A percentile compares a stretch with the other conserved stretches of the same genome.
Evolutionary conservation across 768 basidiomycete species (phyloP).

Genomic region (Lentinula guzmanii): DNA sequence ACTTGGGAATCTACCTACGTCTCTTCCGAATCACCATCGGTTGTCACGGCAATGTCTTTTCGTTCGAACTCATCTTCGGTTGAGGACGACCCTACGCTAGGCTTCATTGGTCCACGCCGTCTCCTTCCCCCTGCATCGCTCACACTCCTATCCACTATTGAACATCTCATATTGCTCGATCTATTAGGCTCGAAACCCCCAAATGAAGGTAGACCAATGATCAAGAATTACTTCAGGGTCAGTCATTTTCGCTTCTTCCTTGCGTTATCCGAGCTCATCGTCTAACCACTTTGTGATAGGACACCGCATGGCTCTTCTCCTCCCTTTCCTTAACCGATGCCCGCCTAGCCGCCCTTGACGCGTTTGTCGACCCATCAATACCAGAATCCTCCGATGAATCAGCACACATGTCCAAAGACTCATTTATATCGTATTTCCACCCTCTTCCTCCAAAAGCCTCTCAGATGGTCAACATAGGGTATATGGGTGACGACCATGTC

Average conservation of each 20-base stretch:
- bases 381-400: not conserved
- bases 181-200: slow-evolving; percentile 65
- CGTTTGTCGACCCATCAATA: slow-evolving; percentile 31
- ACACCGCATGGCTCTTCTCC: slow-evolving; percentile 94
- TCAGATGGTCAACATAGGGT: slow-evolving; percentile 32
- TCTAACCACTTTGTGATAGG: slow-evolving; percentile 11
- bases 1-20: slow-evolving; percentile 75
- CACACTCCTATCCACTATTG: slow-evolving; percentile 72
- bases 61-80: slow-evolving; percentile 17
- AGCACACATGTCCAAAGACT: not conserved
- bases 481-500: slow-evolving; percentile 89
- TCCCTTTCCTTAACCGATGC: slow-evolving; percentile 66
- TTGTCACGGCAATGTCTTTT: not conserved
- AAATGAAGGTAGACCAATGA: slow-evolving; percentile 41
- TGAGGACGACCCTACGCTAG: not conserved
- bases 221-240: slow-evolving; percentile 69
- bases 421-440: slow-evolving; percentile 63
- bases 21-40: slow-evolving; percentile 33
- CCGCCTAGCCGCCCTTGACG: slow-evolving; percentile 59
- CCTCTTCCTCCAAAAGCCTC: slow-evolving; percentile 29
- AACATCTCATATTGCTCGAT: slow-evolving; percentile 90
- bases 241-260: not conserved
- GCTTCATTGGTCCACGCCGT: not conserved
- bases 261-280: not conserved
- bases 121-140: slow-evolving; percentile 37